These are phyloP conservation scores for Marchantia paleacea DNA, from an alignment of 225 moss, liverwort and hornwort species.

Conservation along the genomic window DNA sequence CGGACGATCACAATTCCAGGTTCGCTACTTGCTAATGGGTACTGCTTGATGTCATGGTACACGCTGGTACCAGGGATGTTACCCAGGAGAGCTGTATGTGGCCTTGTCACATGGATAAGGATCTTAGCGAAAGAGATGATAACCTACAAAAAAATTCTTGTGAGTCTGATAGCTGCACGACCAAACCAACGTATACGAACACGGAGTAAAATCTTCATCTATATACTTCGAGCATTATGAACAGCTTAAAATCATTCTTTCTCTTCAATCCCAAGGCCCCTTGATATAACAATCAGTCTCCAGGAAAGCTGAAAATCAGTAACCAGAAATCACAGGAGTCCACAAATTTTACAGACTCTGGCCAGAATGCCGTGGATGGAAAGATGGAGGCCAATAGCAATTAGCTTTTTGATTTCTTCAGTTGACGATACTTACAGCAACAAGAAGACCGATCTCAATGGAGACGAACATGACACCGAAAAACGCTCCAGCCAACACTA, in stretches of 20 bases:
- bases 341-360: too few species aligned
- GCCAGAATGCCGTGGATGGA: too few species aligned
- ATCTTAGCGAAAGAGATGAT: slow-evolving; percentile 47
- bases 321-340: too few species aligned
- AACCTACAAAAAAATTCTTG: slow-evolving; percentile 28
- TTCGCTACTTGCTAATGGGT: slow-evolving; percentile 31
- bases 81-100: slow-evolving; percentile 49
- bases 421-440: slow-evolving; percentile 38
- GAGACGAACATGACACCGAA: slow-evolving; percentile 58
- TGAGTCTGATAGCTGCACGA: background rate
- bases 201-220: background rate
- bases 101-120: slow-evolving; percentile 50
- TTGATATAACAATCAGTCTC: too few species aligned
- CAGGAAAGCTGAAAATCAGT: too few species aligned
- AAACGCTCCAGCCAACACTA: slow-evolving; percentile 55
- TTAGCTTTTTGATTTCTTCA: background rate
- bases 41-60: slow-evolving; percentile 45
- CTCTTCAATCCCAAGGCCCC: too few species aligned
- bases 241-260: too few species aligned
- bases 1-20: slow-evolving; percentile 50
- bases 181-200: background rate
- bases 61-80: slow-evolving; percentile 53
- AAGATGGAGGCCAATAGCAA: background rate
- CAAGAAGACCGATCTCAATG: slow-evolving; percentile 52
- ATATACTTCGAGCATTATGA: background rate